phyloP scores from a whole-genome alignment of 768 basidiomycete species.

The Pleurotus eryngii region DNA sequence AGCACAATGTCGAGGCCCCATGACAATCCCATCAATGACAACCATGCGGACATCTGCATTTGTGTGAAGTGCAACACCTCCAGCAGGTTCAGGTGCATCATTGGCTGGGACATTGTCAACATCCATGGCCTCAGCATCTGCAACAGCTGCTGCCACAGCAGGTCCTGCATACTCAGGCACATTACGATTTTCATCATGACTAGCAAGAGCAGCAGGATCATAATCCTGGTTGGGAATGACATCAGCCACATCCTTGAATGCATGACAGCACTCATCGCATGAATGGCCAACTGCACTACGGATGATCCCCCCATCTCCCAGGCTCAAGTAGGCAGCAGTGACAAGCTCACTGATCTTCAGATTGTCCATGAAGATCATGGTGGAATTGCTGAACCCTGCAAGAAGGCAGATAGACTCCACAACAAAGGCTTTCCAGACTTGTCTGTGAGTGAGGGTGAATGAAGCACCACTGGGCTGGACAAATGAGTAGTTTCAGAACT shows the following conservation, averaged over 20 bases:
- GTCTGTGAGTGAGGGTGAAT: slow-evolving; percentile 3
- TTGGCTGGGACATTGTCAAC: no score
- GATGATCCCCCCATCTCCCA: slow-evolving; percentile 10
- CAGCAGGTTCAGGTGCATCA: no score
- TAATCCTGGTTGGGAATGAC: background rate
- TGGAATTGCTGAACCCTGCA: slow-evolving; percentile 4
- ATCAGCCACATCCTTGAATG: slow-evolving; percentile 7
- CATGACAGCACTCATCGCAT: slow-evolving; percentile 10
- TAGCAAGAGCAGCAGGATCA: no score
- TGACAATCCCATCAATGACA: slow-evolving; percentile 14
- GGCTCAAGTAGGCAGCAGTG: background rate
- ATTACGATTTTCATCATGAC: no score
- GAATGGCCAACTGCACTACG: slow-evolving; percentile 1
- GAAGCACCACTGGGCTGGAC: background rate
- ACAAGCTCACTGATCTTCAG: slow-evolving; percentile 8
- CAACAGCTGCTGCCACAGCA: no score
- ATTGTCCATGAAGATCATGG: slow-evolving; percentile 4
- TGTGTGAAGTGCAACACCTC: no score
- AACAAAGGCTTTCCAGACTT: slow-evolving; percentile 19
- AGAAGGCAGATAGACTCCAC: slow-evolving; percentile 16
- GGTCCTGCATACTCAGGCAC: no score
- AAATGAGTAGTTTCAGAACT: slow-evolving; percentile 14
- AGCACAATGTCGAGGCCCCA: slow-evolving; percentile 12
- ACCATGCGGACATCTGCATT: slow-evolving; percentile 4
- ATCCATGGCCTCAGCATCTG: no score